Evolutionary conservation across 208 protist species (phyloP).

Genomic region (Leptomonas pyrrhocoris): DNA sequence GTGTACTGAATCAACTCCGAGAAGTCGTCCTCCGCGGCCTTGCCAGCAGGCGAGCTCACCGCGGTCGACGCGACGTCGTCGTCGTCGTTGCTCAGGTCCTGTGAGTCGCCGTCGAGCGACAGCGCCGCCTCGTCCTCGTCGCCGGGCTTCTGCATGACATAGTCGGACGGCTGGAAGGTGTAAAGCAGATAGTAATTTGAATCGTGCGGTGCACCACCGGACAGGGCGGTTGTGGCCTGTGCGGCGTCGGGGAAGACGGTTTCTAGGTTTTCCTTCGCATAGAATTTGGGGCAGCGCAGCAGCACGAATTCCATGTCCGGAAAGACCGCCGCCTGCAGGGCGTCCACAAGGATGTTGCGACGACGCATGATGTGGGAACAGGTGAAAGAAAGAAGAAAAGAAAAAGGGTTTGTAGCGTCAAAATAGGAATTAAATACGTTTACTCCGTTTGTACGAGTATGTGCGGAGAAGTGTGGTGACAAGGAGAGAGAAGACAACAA

Average conservation of each 20-base stretch:
- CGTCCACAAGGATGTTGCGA: conserved; percentile 23
- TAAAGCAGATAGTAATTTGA: conserved; percentile 36
- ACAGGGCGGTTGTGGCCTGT: neutral
- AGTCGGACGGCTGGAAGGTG: conserved; percentile 49
- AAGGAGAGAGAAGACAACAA: neutral
- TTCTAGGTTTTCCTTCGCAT: conserved; percentile 39
- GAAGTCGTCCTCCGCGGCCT: conserved; percentile 20
- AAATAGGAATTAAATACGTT: too few species aligned
- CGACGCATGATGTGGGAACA: conserved; percentile 22
- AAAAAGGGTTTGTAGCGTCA: conserved; percentile 1
- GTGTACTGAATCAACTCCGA: conserved; percentile 43
- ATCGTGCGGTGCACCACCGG: neutral
- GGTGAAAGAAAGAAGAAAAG: conserved; percentile 1
- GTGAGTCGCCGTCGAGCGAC: conserved; percentile 1
- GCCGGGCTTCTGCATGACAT: conserved; percentile 23
- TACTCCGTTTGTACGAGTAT: too few species aligned
- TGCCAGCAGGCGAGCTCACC: neutral
- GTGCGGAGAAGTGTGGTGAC: too few species aligned
- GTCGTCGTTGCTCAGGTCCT: conserved; percentile 32
- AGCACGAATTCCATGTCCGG: conserved; percentile 43
- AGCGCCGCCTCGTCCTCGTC: conserved; percentile 3
- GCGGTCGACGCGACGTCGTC: conserved; percentile 3
- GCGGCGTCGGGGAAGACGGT: conserved; percentile 44
- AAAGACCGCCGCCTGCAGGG: neutral
- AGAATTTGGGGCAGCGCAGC: conserved; percentile 41